phyloP scores from a whole-genome alignment of 2,329 filamentous ascomycete species.

The Drechslerella coelobrocha region DNA sequence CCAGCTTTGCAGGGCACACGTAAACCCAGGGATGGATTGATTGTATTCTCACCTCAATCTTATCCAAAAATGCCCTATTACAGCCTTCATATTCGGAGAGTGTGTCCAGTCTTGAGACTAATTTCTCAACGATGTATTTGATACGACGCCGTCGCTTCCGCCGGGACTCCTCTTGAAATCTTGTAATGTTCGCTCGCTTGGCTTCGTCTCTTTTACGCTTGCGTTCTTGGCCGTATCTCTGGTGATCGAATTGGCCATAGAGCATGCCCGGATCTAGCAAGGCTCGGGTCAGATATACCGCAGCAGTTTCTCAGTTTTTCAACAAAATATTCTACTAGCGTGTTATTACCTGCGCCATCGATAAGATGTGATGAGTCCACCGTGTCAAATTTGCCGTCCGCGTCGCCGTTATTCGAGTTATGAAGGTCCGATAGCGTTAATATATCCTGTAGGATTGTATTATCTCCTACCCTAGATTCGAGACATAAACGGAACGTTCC shows the following conservation, averaged over 20 bases:
- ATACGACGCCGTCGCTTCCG: slow-evolving; percentile 19
- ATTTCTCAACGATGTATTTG: slow-evolving; percentile 15
- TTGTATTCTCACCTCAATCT: slow-evolving; percentile 16
- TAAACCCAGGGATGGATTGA: too few relatives aligned
- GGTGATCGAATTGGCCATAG: slow-evolving; percentile 10
- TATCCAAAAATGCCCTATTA: slow-evolving; percentile 4
- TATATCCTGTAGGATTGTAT: slow-evolving; percentile 38
- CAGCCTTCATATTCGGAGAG: not conserved
- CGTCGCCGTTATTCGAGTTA: not conserved
- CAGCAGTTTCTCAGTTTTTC: not conserved
- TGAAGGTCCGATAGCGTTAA: slow-evolving; percentile 24
- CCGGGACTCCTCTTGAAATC: slow-evolving; percentile 23
- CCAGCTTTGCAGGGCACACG: too few relatives aligned
- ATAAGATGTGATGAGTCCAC: slow-evolving; percentile 19
- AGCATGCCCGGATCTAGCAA: not conserved
- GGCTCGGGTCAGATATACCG: not conserved
- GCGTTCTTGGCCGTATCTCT: slow-evolving; percentile 11
- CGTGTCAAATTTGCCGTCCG: not conserved
- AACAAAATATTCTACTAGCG: too few relatives aligned
- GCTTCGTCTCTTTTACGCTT: slow-evolving; percentile 2
- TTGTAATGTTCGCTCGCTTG: slow-evolving; percentile 8
- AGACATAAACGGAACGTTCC: not conserved
- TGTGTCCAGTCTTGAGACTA: slow-evolving; percentile 11
- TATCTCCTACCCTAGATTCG: slow-evolving; percentile 27
- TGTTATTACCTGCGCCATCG: slow-evolving; percentile 23